Base-by-base conservation (phyloP, 345 rosid species). In the Rubroshorea leprosula region DNA sequence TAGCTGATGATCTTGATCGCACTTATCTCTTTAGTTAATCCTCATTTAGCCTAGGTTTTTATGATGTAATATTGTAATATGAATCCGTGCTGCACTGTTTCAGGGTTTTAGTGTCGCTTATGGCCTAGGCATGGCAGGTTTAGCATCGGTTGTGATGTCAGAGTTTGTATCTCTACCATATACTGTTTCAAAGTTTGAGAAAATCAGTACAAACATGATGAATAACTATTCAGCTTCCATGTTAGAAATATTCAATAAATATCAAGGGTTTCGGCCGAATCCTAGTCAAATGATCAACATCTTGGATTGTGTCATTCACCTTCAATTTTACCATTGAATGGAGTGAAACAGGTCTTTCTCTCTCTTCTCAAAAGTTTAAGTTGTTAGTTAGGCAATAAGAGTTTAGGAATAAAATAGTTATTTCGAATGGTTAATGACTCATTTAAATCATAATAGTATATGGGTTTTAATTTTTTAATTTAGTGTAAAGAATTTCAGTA, bases 71-170 rank as follows among this genome's bases (percentile, higher is more conserved):
- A 14, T 44, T 29, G 17, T 10, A 44, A 8, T 13, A 22, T 15
- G 4, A 23, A 6, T 46, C 38, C 21, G 4, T 57, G 50, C 54
- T 18, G 39, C 29, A 10, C n/a, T n/a, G n/a, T n/a, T n/a, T 43
- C 61, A 84, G 95, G 83, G 78, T 4, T 65, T 55, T 52, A 19
- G 66, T 19, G 39, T 54, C 11, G 44, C 61, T 21, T 75, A 51
- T 54, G 57, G 72, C 24, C 13, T 76, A 39, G 85, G 89, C 38
- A 54, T 83, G 61, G 75, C 82, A 54, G 82, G 83, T 51, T 39
- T 83, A 55, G 80, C 89, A 14, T 78, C 79, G 76, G 63, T 78
- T 43, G 66, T 83, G 43, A 80, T 84, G 86, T 80, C 95, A 2
- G 90, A 87, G 90, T 87, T 72, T 17, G 51, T 35, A 22, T 39